Percentiles rank a stretch among this genome's conserved stretches.
Evolutionary conservation across 495 filamentous ascomycete species (phyloP).

Genomic region (Penicillium turbatum): DNA sequence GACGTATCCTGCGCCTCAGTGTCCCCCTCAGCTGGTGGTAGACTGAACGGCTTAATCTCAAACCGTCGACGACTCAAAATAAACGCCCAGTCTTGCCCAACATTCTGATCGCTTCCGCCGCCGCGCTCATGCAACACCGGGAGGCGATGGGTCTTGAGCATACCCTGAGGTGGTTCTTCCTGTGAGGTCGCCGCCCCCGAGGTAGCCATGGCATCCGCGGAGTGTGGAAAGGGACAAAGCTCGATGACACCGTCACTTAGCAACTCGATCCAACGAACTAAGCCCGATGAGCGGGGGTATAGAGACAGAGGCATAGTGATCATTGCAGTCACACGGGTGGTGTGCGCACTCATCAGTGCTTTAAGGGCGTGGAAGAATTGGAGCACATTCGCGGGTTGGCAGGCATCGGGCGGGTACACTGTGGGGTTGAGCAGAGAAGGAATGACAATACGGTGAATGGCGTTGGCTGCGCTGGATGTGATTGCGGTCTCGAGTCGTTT

Average conservation of each 20-base stretch:
- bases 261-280: slow-evolving; percentile 84
- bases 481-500: slow-evolving; percentile 56
- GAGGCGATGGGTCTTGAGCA: slow-evolving; percentile 75
- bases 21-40: slow-evolving; percentile 85
- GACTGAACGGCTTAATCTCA: slow-evolving; percentile 79
- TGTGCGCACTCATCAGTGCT: slow-evolving; percentile 64
- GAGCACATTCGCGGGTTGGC: slow-evolving; percentile 65
- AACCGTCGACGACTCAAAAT: slow-evolving; percentile 78
- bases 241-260: slow-evolving; percentile 84
- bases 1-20: slow-evolving; percentile 60
- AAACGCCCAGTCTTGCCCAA: slow-evolving; percentile 85
- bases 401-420: slow-evolving; percentile 64
- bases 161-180: slow-evolving; percentile 79
- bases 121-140: slow-evolving; percentile 86
- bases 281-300: slow-evolving; percentile 69
- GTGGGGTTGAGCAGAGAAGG: slow-evolving; percentile 81
- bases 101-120: slow-evolving; percentile 62
- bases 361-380: slow-evolving; percentile 80
- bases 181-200: slow-evolving; percentile 47
- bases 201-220: slow-evolving; percentile 51
- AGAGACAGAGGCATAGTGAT: slow-evolving; percentile 77
- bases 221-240: slow-evolving; percentile 77
- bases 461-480: slow-evolving; percentile 49
- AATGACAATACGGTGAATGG: slow-evolving; percentile 77
- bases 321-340: slow-evolving; percentile 64